Evolutionary conservation across 805 yeast genomes (phyloP), one percentile per base, ranked within the genome.

Genomic region (Diddensiella santjacobensis): DNA sequence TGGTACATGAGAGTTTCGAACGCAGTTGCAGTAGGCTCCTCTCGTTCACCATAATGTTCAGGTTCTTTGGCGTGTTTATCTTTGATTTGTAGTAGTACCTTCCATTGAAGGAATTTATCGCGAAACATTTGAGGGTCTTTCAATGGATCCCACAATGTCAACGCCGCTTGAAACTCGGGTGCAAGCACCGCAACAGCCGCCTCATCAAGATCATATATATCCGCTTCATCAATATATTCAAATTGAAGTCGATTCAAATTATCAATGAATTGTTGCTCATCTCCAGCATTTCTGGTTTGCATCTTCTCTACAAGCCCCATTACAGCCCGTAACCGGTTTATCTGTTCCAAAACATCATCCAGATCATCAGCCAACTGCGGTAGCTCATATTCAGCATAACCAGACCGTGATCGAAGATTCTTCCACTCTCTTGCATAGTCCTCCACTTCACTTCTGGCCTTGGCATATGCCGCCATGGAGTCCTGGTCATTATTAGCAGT

Each of bases 261-360:
- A 4, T 44, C 53, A 8, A 8, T 13, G 13, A 26, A 26, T 13
- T 26, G 11, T 13, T 8, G 31, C 13, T 8, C 31, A 8, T 26
- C 11, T 8, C 38, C 38, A 8, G 15, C 6, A 8, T 17, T 15
- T 17, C 15, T 17, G n/a, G 54, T 39, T 3, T 38, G 45, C 23
- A 57, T 52, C 36, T 61, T 24, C 31, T 35, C 30, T 1, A 31
- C 29, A 2, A 58, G 51, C 8, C 55, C 19, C 1, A 31, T 66
- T 67, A 56, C 74, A 71, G 54, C 68, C 71, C 60, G 72, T 66
- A 54, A 66, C 63, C 22, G 66, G 50, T 49, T 66, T 68, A 44
- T 17, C 18, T 44, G 18, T 15, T 38, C 24, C 22, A 44, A n/a
- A n/a, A 22, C 66, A 68, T 33, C 49, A 17, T 52, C 54, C 35